Evolutionary conservation across 495 filamentous ascomycete species (phyloP).

Genomic region (Rusavskia elegans): DNA sequence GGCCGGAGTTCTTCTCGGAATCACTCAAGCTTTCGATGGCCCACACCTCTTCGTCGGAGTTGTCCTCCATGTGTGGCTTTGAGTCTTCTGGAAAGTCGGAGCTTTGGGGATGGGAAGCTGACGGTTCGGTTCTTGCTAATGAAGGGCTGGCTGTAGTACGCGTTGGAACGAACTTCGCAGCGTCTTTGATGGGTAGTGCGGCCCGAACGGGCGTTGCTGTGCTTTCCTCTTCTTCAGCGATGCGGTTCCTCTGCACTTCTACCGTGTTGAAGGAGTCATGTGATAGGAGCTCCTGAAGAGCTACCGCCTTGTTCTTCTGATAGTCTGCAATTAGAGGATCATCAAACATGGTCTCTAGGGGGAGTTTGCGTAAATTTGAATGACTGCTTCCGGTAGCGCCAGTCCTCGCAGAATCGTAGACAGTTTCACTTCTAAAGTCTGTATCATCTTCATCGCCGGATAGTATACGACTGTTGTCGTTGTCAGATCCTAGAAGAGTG

Average conservation of each 20-base stretch:
- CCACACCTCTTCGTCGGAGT: conserved; percentile 15
- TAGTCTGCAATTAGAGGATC: conserved; percentile 44
- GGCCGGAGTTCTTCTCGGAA: background rate
- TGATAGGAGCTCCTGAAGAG: conserved; percentile 34
- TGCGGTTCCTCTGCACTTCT: conserved; percentile 26
- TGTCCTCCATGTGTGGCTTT: background rate
- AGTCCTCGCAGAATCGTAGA: conserved; percentile 84
- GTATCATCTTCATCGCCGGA: conserved; percentile 77
- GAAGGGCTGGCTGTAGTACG: background rate
- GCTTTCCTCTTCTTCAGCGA: conserved; percentile 50
- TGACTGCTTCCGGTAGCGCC: conserved; percentile 47
- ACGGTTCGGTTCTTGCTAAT: background rate
- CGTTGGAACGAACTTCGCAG: conserved; percentile 7
- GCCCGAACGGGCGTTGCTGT: conserved; percentile 37
- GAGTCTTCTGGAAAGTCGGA: background rate
- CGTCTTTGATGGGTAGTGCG: conserved; percentile 6
- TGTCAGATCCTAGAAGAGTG: conserved; percentile 71
- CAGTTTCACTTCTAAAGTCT: conserved; percentile 56
- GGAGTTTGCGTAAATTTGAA: conserved; percentile 34
- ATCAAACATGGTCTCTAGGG: conserved; percentile 79
- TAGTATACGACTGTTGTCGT: conserved; percentile 54
- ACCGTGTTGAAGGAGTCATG: conserved; percentile 24
- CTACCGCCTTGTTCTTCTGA: conserved; percentile 39
- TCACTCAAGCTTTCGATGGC: conserved; percentile 10
- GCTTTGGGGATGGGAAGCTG: background rate